Evolutionary conservation across 768 basidiomycete species (phyloP).

Genomic region (Russula compacta): DNA sequence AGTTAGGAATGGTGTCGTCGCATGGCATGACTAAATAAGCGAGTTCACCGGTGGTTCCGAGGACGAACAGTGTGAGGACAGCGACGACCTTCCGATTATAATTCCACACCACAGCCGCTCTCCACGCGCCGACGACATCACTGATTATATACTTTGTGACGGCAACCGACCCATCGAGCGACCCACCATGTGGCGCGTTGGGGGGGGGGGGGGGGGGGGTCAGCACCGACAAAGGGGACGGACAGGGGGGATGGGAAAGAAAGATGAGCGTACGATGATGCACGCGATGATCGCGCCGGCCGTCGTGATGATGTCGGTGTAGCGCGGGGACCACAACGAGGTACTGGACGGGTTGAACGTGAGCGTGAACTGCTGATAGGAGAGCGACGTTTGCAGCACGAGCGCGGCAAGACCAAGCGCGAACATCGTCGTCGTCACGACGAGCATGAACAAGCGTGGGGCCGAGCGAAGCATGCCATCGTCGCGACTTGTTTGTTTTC

Average conservation of each 20-base stretch:
- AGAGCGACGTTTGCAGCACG: constrained; percentile 7
- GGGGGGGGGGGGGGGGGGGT: too few species aligned
- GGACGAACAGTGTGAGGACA: not conserved
- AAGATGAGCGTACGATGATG: not conserved
- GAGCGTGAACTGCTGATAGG: not conserved
- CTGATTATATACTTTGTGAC: not conserved
- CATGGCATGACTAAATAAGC: not conserved
- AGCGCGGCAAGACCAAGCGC: constrained; percentile 1
- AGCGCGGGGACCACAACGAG: not conserved
- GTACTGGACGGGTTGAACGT: not conserved
- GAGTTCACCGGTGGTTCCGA: constrained; percentile 2
- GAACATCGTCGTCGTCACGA: constrained; percentile 5
- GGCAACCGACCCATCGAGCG: not conserved
- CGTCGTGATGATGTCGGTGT: not conserved
- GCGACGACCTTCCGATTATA: constrained; percentile 6
- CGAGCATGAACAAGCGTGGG: constrained; percentile 11
- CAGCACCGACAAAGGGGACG: too few species aligned
- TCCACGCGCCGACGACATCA: constrained; percentile 9
- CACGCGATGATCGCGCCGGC: constrained; percentile 1
- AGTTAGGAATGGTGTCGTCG: not conserved
- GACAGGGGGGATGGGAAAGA: not conserved
- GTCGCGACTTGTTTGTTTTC: not conserved
- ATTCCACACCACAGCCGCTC: constrained; percentile 13
- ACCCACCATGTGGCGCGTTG: too few species aligned
- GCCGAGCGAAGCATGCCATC: not conserved